These are phyloP conservation scores for Lodderomyces theae DNA, from an alignment of 1,139 yeast species.

Conservation along the genomic window DNA sequence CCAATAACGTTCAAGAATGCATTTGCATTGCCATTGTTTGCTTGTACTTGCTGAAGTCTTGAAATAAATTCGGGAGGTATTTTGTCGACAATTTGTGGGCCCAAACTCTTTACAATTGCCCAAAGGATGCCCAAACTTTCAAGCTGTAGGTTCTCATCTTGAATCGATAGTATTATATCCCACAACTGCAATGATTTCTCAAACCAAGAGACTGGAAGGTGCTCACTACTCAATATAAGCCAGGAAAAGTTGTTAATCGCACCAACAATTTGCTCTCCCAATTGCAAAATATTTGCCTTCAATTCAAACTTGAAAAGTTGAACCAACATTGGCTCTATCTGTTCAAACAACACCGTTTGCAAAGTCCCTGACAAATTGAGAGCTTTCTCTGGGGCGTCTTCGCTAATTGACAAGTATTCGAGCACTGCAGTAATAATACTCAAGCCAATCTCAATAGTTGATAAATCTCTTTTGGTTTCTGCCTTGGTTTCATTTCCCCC, in stretches of 20 bases:
- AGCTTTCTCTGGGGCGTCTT: slow-evolving; percentile 21
- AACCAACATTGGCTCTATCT: slow-evolving; percentile 39
- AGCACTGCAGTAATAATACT: slow-evolving; percentile 75
- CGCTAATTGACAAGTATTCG: slow-evolving; percentile 50
- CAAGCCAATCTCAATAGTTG: slow-evolving; percentile 64
- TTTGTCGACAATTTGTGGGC: slow-evolving; percentile 26
- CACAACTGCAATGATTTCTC: slow-evolving; percentile 33
- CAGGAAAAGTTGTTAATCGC: slow-evolving; percentile 71
- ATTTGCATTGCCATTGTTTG: slow-evolving; percentile 20
- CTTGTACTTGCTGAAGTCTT: slow-evolving; percentile 21
- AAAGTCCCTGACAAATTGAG: slow-evolving; percentile 22
- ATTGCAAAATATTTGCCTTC: slow-evolving; percentile 25
- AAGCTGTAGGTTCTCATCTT: slow-evolving; percentile 32
- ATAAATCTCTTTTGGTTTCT: slow-evolving; percentile 53
- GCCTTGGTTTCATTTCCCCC: slow-evolving; percentile 19
- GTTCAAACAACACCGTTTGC: slow-evolving; percentile 26
- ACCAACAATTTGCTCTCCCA: slow-evolving; percentile 54
- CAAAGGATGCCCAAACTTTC: slow-evolving; percentile 58
- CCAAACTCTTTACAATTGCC: slow-evolving; percentile 53
- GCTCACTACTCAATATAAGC: slow-evolving; percentile 39
- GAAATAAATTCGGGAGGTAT: slow-evolving; percentile 25
- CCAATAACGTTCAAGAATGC: slow-evolving; percentile 40
- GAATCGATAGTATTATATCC: slow-evolving; percentile 24
- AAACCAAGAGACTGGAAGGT: slow-evolving; percentile 39
- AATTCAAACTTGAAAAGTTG: slow-evolving; percentile 36